Base-by-base conservation (phyloP, 805 yeast species). In the Candida koratica region DNA sequence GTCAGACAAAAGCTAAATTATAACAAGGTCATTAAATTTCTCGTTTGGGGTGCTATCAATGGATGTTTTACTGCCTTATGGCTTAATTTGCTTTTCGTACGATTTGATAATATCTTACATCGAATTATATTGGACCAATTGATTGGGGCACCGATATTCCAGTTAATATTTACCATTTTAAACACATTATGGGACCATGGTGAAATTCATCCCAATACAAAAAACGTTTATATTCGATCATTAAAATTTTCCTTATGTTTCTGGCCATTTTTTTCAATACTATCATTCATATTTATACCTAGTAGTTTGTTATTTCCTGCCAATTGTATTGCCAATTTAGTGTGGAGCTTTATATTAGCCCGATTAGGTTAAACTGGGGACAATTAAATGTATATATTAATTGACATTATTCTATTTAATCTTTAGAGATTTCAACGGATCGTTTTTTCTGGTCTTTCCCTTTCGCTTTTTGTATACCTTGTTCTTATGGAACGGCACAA, bases 401-500 rank as follows among this genome's bases (percentile, higher is more conserved):
- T n/a, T n/a, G n/a, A n/a, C 11, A 20, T 20, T 20, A 20, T 11
- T 8, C 11, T 25, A 22, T 22, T 39, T 44, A 31, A 41, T 44
- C 32, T 52, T 63, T 39, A 61, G 58, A 5, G 61, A 72, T 56
- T 79, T 82, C 51, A 82, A 66, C n/a, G 89, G 86, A 57, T 82
- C 82, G 13, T 66, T 57, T 54, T 75, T 77, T 40, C 60, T 71
- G 10, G 46, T 38, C 41, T 57, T 60, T 45, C 54, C 59, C 32
- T 41, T 44, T 47, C 64, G 65, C 51, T 74, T 73, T 51, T 74
- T 73, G 29, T 55, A 53, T 16, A 69, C 71, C 48, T 60, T 74
- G 52, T 59, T 54, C 47, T 77, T 78, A 46, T 71, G 75, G 63
- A 83, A 83, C 12, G 94, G 90, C 25, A 83, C 80, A 50, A 83